Base-by-base conservation (phyloP, 2,329 filamentous ascomycete genomes). In the Ceratocystiopsis brevicomis region DNA sequence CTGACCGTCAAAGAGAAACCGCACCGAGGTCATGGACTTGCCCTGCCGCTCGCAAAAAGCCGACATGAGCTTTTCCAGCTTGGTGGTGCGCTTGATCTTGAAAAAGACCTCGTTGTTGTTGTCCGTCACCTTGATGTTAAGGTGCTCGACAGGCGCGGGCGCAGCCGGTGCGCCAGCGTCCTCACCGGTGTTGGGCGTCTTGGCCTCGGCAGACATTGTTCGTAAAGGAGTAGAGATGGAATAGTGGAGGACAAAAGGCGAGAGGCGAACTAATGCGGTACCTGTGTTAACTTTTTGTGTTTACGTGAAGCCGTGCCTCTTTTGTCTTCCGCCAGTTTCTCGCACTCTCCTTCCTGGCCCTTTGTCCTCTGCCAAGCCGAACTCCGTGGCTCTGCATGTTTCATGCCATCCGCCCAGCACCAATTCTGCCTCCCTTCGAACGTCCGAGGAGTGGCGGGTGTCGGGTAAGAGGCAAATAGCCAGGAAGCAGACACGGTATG, bases 81-180 rank as follows among this genome's bases (percentile, higher is more conserved):
- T 83, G 1, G 90, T 98, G 18, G 81, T 86, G 35, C 87, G 76
- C 78, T 98, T 98, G 67, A 98, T 98, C 71, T 98, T 98, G 71
- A 98, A 98, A 63, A 96, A 98, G 54, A 98, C 88, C 60, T 98
- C 90, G 60, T 98, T 98, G 67, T 95, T 95, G 67, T 93, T 95
- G 55, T 98, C 90, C 0, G 90, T 96, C 14, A 98, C 90, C 61
- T 98, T 98, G 66, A 98, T 96, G 66, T 98, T 98, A 6, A 98
- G 69, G 62, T 98, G 90, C 64, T 96, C 88, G 16, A 41, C 40
- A 9, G 48, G 41, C 16, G 45, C 30, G 5, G 47, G 38, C 44
- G 68, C 64, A 19, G 67, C 60, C 43, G 64, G 57, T 10, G 25
- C 25, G 10, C 21, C 21, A 4, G 25, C 25, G 41, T 52, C 54